Percentiles rank a stretch among this genome's conserved stretches.
phyloP scores from a whole-genome alignment of 2,329 filamentous ascomycete genomes.

The Hypomyces rosellus region DNA sequence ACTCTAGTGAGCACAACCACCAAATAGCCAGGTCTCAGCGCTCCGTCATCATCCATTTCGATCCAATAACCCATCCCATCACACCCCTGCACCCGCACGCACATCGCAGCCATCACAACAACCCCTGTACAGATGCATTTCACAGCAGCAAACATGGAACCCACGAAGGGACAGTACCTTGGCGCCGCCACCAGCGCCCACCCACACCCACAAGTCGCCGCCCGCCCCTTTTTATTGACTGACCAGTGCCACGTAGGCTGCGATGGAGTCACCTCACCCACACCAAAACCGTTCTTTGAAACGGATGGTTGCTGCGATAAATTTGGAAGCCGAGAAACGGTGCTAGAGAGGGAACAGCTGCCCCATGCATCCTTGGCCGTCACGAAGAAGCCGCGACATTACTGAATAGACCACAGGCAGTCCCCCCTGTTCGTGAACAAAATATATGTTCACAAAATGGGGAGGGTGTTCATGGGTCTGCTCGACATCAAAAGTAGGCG shows the following conservation, averaged over 20 bases:
- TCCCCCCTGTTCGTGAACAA: too few species aligned
- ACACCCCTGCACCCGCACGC: constrained; percentile 12
- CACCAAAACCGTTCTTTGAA: too few species aligned
- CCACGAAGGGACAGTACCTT: constrained; percentile 5
- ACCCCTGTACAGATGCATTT: constrained; percentile 13
- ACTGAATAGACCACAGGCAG: too few species aligned
- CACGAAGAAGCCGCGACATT: too few species aligned
- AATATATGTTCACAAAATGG: background rate
- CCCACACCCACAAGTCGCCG: constrained; percentile 7
- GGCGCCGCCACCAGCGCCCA: constrained; percentile 11
- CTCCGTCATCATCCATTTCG: constrained; percentile 8
- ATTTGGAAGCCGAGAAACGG: too few species aligned
- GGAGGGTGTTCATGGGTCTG: background rate
- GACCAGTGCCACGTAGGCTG: constrained; percentile 14
- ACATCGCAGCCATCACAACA: constrained; percentile 11
- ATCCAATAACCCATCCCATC: constrained; percentile 10
- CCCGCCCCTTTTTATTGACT: constrained; percentile 12
- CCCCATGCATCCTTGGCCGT: too few species aligned
- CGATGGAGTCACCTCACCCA: background rate
- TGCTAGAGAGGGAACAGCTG: too few species aligned
- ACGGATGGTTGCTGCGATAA: too few species aligned
- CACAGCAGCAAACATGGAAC: constrained; percentile 5
- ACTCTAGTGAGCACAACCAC: background rate
- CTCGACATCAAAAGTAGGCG: background rate
- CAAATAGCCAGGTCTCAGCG: background rate